phyloP scores from a whole-genome alignment of 2,329 filamentous ascomycete genomes.

The Didymella pomorum region DNA sequence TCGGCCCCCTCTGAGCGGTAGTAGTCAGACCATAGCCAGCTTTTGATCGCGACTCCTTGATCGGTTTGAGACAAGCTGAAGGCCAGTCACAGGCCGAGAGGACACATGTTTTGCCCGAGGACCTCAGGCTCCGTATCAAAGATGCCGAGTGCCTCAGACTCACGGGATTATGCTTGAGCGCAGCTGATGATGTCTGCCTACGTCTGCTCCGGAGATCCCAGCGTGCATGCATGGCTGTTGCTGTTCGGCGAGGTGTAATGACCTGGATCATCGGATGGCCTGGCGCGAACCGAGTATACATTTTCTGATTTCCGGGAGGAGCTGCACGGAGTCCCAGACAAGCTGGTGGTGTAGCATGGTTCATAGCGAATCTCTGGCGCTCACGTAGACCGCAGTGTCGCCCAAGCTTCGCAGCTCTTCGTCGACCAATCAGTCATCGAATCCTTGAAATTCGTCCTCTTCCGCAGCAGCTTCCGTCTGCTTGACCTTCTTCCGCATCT shows the following conservation, averaged over 20 bases:
- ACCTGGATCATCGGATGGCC: neutral
- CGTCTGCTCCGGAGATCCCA: neutral
- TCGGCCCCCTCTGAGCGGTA: no score
- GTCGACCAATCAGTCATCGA: conserved; percentile 39
- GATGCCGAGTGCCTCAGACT: neutral
- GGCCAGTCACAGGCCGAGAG: no score
- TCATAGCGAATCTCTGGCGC: neutral
- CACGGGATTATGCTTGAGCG: neutral
- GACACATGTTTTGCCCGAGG: no score
- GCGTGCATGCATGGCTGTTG: neutral
- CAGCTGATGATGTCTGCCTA: neutral
- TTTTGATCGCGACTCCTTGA: no score
- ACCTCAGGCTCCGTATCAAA: neutral
- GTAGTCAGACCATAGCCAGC: no score
- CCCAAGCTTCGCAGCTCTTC: neutral
- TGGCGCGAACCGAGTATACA: neutral
- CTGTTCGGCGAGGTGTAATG: neutral
- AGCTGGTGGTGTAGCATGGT: neutral
- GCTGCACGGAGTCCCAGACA: neutral
- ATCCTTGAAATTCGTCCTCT: conserved; percentile 47
- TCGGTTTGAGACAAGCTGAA: neutral
- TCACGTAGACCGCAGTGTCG: neutral
- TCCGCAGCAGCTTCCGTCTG: conserved; percentile 36
- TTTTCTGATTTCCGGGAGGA: neutral
- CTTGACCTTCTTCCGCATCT: conserved; percentile 39